Conservation (phyloP, 1,284 basidiomycete genomes). For the Stereum hirsutum region DNA sequence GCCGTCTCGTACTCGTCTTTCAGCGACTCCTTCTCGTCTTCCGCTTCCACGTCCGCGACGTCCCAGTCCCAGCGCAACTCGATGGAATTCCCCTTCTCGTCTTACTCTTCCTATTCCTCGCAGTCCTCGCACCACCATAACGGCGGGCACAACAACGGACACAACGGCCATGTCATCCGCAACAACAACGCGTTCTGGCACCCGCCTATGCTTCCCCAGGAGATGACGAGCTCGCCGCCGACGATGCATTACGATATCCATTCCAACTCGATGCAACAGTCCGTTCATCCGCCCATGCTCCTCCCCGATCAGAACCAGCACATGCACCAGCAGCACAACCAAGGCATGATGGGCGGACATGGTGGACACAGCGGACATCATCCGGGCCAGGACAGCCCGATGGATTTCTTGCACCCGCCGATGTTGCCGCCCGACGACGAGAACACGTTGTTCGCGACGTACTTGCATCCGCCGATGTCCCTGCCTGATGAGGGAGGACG, state of each 20-base stretch:
- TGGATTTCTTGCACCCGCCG: constrained; percentile 43
- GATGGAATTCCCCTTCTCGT: constrained; percentile 50
- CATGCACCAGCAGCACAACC: background rate
- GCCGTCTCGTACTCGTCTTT: constrained; percentile 32
- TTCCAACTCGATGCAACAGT: too few species aligned
- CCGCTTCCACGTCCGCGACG: constrained; percentile 23
- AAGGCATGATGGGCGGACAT: too few species aligned
- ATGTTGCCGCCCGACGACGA: constrained; percentile 24
- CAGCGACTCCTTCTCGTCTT: constrained; percentile 10
- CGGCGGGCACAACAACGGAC: constrained; percentile 36
- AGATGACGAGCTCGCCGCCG: constrained; percentile 39
- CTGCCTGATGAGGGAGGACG: constrained; percentile 27
- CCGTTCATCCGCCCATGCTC: constrained; percentile 55
- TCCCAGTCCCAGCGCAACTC: constrained; percentile 40
- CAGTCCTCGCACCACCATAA: too few species aligned
- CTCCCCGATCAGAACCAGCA: constrained; percentile 28
- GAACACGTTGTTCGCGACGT: constrained; percentile 43
- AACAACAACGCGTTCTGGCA: constrained; percentile 57
- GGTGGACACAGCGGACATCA: too few species aligned
- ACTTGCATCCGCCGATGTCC: constrained; percentile 49
- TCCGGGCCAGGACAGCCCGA: constrained; percentile 33
- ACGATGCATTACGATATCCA: constrained; percentile 16
- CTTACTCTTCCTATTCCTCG: constrained; percentile 9
- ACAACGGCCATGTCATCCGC: too few species aligned
- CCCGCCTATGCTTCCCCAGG: constrained; percentile 56